Conservation (phyloP, 176 grass and related monocot genomes). For the Echinochloa phyllopogon region DNA sequence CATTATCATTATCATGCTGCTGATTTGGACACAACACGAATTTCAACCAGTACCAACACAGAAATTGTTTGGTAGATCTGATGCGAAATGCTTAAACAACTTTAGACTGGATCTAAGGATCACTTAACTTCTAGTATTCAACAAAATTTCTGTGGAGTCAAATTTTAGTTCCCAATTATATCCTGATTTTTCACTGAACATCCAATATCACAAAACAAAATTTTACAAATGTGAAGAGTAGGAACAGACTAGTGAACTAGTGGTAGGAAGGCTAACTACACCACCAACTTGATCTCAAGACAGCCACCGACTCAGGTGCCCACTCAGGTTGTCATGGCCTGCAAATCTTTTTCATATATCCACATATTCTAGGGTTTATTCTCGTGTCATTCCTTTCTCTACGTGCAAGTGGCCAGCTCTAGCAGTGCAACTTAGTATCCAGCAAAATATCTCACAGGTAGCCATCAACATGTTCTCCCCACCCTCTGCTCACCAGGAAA, state of each 20-base stretch:
- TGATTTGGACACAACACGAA: background rate
- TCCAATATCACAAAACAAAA: background rate
- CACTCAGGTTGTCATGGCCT: background rate
- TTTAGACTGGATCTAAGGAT: background rate
- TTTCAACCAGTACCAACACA: background rate
- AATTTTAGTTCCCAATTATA: background rate
- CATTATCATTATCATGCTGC: background rate
- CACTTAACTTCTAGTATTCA: background rate
- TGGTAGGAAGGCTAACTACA: background rate
- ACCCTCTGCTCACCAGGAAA: constrained; percentile 26
- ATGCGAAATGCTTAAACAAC: background rate
- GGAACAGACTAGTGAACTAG: background rate
- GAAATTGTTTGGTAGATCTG: background rate
- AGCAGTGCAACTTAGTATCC: constrained; percentile 3
- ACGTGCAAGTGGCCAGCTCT: constrained; percentile 36
- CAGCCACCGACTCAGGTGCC: background rate
- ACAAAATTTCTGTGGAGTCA: background rate
- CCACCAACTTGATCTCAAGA: background rate
- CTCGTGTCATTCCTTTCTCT: constrained; percentile 8
- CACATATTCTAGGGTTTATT: constrained; percentile 29
- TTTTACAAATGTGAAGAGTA: background rate
- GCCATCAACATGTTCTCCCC: constrained; percentile 7
- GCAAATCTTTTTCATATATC: background rate
- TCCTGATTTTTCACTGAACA: background rate
- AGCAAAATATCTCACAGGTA: constrained; percentile 37